Conservation (phyloP, 495 filamentous ascomycete species). For the Daldinia concentrica region DNA sequence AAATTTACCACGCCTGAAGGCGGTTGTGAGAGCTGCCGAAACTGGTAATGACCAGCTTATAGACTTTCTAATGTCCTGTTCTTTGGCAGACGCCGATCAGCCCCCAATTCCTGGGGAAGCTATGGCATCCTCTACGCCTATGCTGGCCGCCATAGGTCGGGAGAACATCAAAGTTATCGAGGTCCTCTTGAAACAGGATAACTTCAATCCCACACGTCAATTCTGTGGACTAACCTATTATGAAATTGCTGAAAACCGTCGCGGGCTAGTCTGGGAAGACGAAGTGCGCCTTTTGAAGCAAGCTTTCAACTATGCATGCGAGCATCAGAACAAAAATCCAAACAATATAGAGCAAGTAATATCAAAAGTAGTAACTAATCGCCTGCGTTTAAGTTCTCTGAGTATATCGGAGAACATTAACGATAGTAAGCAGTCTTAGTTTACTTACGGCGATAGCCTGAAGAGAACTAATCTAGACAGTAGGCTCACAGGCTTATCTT, state of each 20-base stretch:
- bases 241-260: not conserved
- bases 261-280: not conserved
- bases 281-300: not conserved
- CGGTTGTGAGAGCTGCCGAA: not conserved
- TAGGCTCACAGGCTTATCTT: not conserved
- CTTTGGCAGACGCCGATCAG: not conserved
- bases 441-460: not conserved
- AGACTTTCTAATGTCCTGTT: not conserved
- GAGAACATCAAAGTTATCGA: not conserved
- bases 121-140: not conserved
- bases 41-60: not conserved
- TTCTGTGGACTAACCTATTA: not conserved
- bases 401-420: not conserved
- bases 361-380: not conserved
- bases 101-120: not conserved
- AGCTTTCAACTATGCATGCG: not conserved
- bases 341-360: not conserved
- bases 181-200: not conserved
- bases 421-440: not conserved
- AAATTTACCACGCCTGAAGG: not conserved
- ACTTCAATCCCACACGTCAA: not conserved
- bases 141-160: not conserved
- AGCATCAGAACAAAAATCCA: not conserved
- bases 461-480: not conserved
- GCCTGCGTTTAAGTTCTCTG: not conserved